phyloP scores from a whole-genome alignment of 2,329 filamentous ascomycete species.

The Cladophialophora exuberans region DNA sequence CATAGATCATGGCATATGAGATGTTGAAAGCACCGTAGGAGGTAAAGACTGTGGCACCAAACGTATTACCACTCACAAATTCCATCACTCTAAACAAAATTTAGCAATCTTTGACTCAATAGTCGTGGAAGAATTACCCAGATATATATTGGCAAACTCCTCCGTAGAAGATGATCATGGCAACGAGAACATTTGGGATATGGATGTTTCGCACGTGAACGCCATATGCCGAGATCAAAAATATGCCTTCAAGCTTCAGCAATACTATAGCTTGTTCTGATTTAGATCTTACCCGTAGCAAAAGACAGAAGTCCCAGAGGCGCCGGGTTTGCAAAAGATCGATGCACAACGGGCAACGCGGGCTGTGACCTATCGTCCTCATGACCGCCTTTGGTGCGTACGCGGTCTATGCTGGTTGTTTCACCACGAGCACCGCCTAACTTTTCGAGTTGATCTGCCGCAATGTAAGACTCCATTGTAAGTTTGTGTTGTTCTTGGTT shows the following conservation, averaged over 20 bases:
- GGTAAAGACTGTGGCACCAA: slow-evolving; percentile 44
- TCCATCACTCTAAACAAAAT: slow-evolving; percentile 37
- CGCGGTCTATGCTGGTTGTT: slow-evolving; percentile 6
- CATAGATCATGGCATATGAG: slow-evolving; percentile 45
- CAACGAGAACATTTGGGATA: slow-evolving; percentile 38
- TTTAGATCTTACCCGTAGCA: slow-evolving; percentile 36
- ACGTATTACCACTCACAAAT: slow-evolving; percentile 35
- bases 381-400: slow-evolving; percentile 17
- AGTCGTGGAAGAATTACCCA: neutral
- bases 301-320: slow-evolving; percentile 44
- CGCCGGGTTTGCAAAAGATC: slow-evolving; percentile 36
- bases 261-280: neutral
- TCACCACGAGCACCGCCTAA: neutral
- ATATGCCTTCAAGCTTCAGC: slow-evolving; percentile 25
- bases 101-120: too few relatives aligned
- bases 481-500: neutral
- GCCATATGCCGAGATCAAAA: slow-evolving; percentile 33
- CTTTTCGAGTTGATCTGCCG: slow-evolving; percentile 19
- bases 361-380: slow-evolving; percentile 29
- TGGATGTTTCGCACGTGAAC: slow-evolving; percentile 33
- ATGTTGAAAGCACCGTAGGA: slow-evolving; percentile 47
- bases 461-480: slow-evolving; percentile 14
- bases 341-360: slow-evolving; percentile 36
- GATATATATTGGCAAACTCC: slow-evolving; percentile 40
- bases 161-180: slow-evolving; percentile 44